phyloP scores from a whole-genome alignment of 805 yeast species.

The Candida wancherniae region DNA sequence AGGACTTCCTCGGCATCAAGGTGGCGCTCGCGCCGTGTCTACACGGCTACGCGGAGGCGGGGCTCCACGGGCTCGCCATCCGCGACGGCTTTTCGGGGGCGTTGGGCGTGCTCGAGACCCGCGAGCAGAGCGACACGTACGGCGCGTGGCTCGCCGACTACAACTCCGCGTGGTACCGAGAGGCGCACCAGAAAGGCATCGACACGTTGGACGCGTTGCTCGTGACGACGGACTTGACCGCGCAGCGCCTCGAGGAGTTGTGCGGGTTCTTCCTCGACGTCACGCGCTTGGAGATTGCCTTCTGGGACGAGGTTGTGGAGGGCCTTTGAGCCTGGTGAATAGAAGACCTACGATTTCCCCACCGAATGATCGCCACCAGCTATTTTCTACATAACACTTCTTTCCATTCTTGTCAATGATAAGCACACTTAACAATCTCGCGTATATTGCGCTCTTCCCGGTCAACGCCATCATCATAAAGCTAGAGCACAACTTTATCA shows the following conservation, averaged over 20 bases:
- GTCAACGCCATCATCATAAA: too few species aligned
- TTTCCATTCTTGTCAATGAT: too few species aligned
- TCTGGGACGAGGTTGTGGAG: conserved; percentile 56
- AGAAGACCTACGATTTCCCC: too few species aligned
- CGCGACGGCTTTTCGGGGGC: conserved; percentile 14
- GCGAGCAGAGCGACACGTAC: conserved; percentile 28
- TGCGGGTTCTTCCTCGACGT: conserved; percentile 58
- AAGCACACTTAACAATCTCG: too few species aligned
- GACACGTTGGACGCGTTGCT: conserved; percentile 43
- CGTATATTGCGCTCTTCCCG: too few species aligned
- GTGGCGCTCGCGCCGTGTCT: conserved; percentile 73
- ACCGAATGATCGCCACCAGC: too few species aligned
- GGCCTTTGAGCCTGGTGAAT: too few species aligned
- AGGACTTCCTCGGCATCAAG: conserved; percentile 60
- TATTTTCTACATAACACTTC: too few species aligned
- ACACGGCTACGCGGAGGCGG: conserved; percentile 65
- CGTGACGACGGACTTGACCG: conserved; percentile 24
- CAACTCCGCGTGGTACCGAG: conserved; percentile 50
- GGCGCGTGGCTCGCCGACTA: conserved; percentile 62
- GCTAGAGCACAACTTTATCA: too few species aligned
- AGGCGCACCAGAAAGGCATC: conserved; percentile 50
- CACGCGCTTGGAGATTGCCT: conserved; percentile 54
- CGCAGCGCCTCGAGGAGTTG: conserved; percentile 45
- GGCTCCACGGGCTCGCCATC: conserved; percentile 25
- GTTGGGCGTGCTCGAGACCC: conserved; percentile 18